A percentile compares a stretch with the other conserved stretches of the same genome.
phyloP scores from a whole-genome alignment of 768 basidiomycete genomes.

The Amanita molliuscula region DNA sequence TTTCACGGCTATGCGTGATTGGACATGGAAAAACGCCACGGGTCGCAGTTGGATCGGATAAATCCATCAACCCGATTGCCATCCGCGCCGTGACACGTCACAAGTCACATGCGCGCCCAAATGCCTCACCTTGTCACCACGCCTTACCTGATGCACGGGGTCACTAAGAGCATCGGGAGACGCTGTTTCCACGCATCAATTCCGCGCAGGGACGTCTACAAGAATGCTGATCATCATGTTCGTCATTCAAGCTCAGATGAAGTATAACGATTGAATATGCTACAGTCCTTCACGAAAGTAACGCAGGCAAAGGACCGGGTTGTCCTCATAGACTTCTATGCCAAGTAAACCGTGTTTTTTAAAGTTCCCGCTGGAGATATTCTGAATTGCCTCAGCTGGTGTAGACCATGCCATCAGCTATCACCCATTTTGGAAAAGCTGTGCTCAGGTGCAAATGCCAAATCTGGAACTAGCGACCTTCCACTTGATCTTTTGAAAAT shows the following conservation, averaged over 20 bases:
- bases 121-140: not conserved
- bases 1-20: too few species aligned
- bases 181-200: not conserved
- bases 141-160: not conserved
- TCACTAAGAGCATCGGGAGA: not conserved
- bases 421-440: conserved; percentile 60
- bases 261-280: conserved; percentile 7
- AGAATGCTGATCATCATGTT: conserved; percentile 1
- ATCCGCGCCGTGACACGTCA: too few species aligned
- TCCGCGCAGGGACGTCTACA: not conserved
- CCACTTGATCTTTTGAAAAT: conserved; percentile 66
- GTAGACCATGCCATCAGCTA: conserved; percentile 62
- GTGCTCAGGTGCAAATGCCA: conserved; percentile 29
- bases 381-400: conserved; percentile 46
- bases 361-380: too few species aligned
- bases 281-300: conserved; percentile 29
- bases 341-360: conserved; percentile 44
- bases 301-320: conserved; percentile 34
- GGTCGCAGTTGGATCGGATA: too few species aligned
- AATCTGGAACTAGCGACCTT: conserved; percentile 38
- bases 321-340: conserved; percentile 72
- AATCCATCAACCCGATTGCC: too few species aligned
- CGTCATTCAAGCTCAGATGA: conserved; percentile 1
- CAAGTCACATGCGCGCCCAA: not conserved
- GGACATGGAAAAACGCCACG: too few species aligned